phyloP scores from a whole-genome alignment of 306 rosid genomes.

The Trifolium pratense region DNA sequence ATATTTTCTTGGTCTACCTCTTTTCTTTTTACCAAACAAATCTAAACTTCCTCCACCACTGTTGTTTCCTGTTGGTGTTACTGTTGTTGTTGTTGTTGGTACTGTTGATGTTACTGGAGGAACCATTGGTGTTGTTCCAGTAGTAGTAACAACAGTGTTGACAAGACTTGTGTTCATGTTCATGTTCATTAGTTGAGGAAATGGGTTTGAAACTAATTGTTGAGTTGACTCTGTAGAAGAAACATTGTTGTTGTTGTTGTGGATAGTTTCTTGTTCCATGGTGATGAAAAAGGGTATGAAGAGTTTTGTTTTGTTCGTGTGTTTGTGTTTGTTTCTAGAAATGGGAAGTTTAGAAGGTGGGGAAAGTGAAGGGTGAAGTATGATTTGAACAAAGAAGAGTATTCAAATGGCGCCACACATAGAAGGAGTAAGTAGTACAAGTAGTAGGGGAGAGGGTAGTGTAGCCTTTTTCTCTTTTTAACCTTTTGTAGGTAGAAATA shows the following conservation, averaged over 20 bases:
- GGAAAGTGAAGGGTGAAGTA: conserved; percentile 41
- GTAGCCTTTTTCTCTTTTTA: conserved; percentile 39
- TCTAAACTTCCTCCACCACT: conserved; percentile 50
- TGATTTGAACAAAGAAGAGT: conserved; percentile 62
- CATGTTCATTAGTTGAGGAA: conserved; percentile 31
- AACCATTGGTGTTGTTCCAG: background rate
- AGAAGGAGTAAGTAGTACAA: conserved; percentile 33
- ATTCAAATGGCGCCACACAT: conserved; percentile 78
- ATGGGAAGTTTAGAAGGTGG: conserved; percentile 20
- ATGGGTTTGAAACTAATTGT: conserved; percentile 38
- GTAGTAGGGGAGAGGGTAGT: background rate
- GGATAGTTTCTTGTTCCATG: conserved; percentile 61
- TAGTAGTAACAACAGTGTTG: background rate
- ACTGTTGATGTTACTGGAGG: background rate
- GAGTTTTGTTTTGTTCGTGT: background rate
- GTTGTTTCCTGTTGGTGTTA: conserved; percentile 20
- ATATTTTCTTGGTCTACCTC: conserved; percentile 89
- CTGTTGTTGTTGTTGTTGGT: background rate
- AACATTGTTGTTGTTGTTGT: conserved; percentile 37
- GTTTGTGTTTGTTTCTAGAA: conserved; percentile 11
- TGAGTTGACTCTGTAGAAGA: conserved; percentile 43
- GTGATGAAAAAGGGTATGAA: background rate
- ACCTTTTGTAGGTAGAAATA: conserved; percentile 30
- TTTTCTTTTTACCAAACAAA: conserved; percentile 70
- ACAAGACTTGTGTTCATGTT: conserved; percentile 26